These are phyloP conservation scores for Paxillus involutus DNA, from an alignment of 768 basidiomycete species.

Conservation along the genomic window DNA sequence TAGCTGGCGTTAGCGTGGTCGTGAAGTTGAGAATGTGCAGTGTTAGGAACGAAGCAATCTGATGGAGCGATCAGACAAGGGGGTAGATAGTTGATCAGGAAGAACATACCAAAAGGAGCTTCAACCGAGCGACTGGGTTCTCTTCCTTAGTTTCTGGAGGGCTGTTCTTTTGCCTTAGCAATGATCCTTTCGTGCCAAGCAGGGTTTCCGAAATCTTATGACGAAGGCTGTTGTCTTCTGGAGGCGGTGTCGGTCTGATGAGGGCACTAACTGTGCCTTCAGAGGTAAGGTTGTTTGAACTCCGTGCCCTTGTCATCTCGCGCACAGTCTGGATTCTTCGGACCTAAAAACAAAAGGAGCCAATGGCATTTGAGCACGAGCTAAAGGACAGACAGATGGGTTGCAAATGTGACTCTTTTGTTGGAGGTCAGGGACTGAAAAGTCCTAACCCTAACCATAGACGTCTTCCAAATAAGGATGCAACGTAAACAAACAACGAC, in stretches of 20 bases:
- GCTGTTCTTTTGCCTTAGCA: constrained; percentile 43
- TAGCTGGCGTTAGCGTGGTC: constrained; percentile 80
- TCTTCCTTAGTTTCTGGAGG: constrained; percentile 51
- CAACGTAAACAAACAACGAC: constrained; percentile 20
- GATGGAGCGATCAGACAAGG: constrained; percentile 4
- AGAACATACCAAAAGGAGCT: constrained; percentile 75
- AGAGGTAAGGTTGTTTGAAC: constrained; percentile 25
- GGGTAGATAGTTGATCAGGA: background rate
- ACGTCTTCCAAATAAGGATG: background rate
- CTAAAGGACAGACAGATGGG: constrained; percentile 10
- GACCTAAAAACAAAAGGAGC: constrained; percentile 43
- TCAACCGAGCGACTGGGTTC: constrained; percentile 85
- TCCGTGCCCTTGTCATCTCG: constrained; percentile 41
- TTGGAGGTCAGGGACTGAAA: background rate
- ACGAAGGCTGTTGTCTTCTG: constrained; percentile 16
- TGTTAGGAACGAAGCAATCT: constrained; percentile 89
- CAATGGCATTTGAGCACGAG: constrained; percentile 5
- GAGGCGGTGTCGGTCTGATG: constrained; percentile 20
- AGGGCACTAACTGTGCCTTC: constrained; percentile 33
- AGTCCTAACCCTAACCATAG: constrained; percentile 9
- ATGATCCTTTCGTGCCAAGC: constrained; percentile 52
- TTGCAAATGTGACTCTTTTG: constrained; percentile 10
- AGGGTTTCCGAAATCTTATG: constrained; percentile 30
- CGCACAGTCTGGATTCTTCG: constrained; percentile 68
- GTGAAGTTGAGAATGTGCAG: constrained; percentile 92